These are phyloP conservation scores for Tolypocladium endophyticum DNA, from an alignment of 2,329 filamentous ascomycete species.

Conservation along the genomic window DNA sequence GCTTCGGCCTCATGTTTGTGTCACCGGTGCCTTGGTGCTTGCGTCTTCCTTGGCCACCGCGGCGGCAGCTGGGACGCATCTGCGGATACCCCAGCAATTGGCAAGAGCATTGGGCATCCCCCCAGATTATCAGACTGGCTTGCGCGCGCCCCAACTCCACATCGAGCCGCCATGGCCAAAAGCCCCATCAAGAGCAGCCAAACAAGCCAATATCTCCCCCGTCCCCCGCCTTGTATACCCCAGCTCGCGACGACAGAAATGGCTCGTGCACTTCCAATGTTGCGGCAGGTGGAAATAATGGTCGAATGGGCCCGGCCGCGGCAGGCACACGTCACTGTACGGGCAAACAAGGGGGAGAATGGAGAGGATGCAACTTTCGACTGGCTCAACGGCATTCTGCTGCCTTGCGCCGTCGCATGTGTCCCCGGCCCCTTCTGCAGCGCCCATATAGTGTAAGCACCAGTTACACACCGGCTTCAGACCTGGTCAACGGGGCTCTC, in stretches of 20 bases:
- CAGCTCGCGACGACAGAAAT: not conserved
- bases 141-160: not conserved
- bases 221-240: not conserved
- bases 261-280: not conserved
- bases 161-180: not conserved
- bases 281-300: not conserved
- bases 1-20: not conserved
- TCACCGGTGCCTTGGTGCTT: not conserved
- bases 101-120: not conserved
- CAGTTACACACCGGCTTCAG: not conserved
- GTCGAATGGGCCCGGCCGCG: not conserved
- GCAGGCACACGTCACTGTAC: not conserved
- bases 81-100: not conserved
- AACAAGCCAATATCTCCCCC: not conserved
- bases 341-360: not conserved
- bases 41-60: not conserved
- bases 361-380: not conserved
- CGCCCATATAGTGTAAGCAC: not conserved
- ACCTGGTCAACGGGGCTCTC: not conserved
- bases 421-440: not conserved
- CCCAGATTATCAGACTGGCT: not conserved
- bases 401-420: not conserved
- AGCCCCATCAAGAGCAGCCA: not conserved
- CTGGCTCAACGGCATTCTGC: not conserved
- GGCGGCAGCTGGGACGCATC: not conserved